Conservation (phyloP, 345 rosid genomes). For the Ceriops tagal region DNA sequence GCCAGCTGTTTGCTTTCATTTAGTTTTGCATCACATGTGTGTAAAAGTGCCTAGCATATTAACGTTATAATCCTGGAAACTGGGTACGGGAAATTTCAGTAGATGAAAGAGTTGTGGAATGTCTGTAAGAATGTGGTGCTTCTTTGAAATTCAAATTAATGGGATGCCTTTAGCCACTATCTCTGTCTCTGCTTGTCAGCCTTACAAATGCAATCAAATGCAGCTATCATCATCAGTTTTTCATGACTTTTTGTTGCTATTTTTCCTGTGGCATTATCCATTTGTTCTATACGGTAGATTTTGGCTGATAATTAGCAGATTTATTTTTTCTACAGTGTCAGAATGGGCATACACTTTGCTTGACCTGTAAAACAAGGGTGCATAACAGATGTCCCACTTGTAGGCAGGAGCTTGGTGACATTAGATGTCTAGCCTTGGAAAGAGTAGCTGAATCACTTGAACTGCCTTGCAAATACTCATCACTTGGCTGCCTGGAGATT, state of each 20-base stretch:
- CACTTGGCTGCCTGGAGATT: constrained; percentile 86
- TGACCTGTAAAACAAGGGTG: constrained; percentile 84
- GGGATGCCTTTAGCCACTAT: background rate
- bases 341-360: constrained; percentile 95
- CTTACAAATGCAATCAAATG: background rate
- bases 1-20: too few relatives aligned
- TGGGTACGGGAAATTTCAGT: background rate
- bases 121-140: background rate
- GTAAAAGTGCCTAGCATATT: background rate
- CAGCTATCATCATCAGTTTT: background rate
- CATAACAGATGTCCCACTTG: constrained; percentile 94
- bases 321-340: constrained; percentile 62
- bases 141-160: background rate
- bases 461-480: constrained; percentile 74
- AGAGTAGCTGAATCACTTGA: constrained; percentile 94
- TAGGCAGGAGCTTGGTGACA: constrained; percentile 98
- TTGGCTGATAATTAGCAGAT: background rate
- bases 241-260: background rate
- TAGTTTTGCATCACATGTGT: background rate
- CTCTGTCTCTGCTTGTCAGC: background rate
- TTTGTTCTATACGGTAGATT: background rate
- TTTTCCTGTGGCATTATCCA: background rate
- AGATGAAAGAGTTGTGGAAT: background rate
- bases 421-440: constrained; percentile 86
- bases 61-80: background rate